Evolutionary conservation across 2,329 filamentous ascomycete species (phyloP), one percentile per base, ranked within the genome.

Genomic region (Fusarium sororula): DNA sequence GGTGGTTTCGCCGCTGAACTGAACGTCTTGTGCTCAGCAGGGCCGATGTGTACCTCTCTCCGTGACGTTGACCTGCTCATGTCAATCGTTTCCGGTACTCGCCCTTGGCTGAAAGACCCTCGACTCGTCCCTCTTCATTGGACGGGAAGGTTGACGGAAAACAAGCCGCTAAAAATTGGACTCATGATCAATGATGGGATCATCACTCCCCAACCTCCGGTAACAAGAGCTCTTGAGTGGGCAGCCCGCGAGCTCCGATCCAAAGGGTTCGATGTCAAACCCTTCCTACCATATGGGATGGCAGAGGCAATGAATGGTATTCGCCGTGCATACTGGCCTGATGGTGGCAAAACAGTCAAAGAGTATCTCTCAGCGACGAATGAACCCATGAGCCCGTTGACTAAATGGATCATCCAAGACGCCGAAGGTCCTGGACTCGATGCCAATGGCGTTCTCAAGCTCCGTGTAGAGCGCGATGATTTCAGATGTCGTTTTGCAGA

Each of bases 171-270:
- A 14, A 83, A 82, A 59, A 81, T 87, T 4, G 86, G 86, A 3
- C 80, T 87, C 64, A 82, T 84, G 77, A 78, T 79, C 65, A 66
- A 82, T 48, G 83, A 85, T 62, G 82, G 82, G 1, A 69, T 75
- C 18, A 81, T 84, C 20, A 63, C 75, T 11, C 83, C 84, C 0
- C 83, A 85, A 39, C 83, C 83, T 2, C 83, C 84, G 0, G 80
- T 84, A 0, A 76, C 61, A 3, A 78, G 78, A 6, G 82, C 83
- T 10, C 74, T 84, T 17, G 58, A 75, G 20, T 85, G 83, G 83
- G 82, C 80, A 32, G n/a, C 48, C 22, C 18, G 30, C 0, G 30
- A 51, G 11, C 30, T 64, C 1, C 37, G 30, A 14, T 28, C 56
- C 0, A 53, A 57, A 1, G 35, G 41, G 4, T 63, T 75, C 9